Conservation (phyloP, 2,329 filamentous ascomycete genomes). For the Berkeleyomyces basicola region DNA sequence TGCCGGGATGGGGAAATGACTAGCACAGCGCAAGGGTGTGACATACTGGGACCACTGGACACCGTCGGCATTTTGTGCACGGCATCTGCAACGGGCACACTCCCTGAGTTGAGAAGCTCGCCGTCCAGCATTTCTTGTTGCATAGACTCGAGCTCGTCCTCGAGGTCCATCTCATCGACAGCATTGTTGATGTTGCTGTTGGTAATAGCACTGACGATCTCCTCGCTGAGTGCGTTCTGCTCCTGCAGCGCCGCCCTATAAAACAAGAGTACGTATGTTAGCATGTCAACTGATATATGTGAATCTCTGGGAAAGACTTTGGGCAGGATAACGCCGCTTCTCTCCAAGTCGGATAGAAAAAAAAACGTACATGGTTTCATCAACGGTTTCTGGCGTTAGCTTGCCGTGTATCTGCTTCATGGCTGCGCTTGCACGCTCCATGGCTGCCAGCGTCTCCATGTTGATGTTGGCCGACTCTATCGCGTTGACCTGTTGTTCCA, state of each 20-base stretch:
- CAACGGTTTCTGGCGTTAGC: constrained; percentile 85
- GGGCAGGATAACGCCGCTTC: too few relatives aligned
- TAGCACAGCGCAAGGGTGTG: background rate
- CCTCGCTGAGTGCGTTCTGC: constrained; percentile 82
- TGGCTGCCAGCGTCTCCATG: constrained; percentile 82
- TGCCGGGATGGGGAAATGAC: background rate
- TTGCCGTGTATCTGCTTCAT: constrained; percentile 90
- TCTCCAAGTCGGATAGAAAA: background rate
- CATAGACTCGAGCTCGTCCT: constrained; percentile 67
- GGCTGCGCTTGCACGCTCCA: constrained; percentile 77
- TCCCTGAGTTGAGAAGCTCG: constrained; percentile 80
- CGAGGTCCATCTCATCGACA: constrained; percentile 73
- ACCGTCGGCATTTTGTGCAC: constrained; percentile 62
- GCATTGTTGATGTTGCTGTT: constrained; percentile 47
- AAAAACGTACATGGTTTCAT: constrained; percentile 69
- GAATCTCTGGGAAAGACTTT: background rate
- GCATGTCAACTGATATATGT: background rate
- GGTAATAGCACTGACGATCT: constrained; percentile 78
- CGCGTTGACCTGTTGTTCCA: constrained; percentile 89
- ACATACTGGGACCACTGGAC: constrained; percentile 60
- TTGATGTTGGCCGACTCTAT: constrained; percentile 99
- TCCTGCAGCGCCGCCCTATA: constrained; percentile 75
- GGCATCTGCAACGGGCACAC: constrained; percentile 63
- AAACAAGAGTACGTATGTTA: constrained; percentile 5
- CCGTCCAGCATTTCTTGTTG: constrained; percentile 89